Percentiles rank a stretch among this genome's conserved stretches.
These are phyloP conservation scores for Apiospora pterosperma DNA, from an alignment of 2,329 filamentous ascomycete species.

Conservation along the genomic window DNA sequence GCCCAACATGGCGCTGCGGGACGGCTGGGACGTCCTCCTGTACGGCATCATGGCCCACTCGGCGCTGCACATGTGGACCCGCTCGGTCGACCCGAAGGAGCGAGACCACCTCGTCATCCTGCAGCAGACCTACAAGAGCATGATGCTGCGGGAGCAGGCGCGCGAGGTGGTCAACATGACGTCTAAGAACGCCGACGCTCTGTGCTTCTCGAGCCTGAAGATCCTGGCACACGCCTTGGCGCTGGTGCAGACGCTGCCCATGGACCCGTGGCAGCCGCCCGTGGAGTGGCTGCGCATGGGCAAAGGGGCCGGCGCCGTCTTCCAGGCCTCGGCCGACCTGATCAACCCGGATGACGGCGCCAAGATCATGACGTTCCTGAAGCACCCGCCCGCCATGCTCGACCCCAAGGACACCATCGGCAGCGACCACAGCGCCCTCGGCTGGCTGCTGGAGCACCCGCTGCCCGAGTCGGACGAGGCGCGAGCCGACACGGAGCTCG, in stretches of 20 bases:
- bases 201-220: conserved; percentile 31
- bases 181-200: conserved; percentile 27
- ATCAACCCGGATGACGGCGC: conserved; percentile 11
- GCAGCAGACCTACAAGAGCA: conserved; percentile 33
- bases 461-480: conserved; percentile 17
- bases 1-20: conserved; percentile 27
- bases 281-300: conserved; percentile 34
- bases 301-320: conserved; percentile 30
- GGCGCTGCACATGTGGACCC: conserved; percentile 33
- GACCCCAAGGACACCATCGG: conserved; percentile 28
- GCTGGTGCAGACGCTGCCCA: conserved; percentile 33
- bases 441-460: conserved; percentile 32
- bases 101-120: conserved; percentile 26
- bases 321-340: conserved; percentile 23
- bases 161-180: conserved; percentile 29
- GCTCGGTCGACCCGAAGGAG: conserved; percentile 18
- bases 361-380: conserved; percentile 24
- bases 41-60: conserved; percentile 33
- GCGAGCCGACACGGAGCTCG: conserved; percentile 23
- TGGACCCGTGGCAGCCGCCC: conserved; percentile 34
- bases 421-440: conserved; percentile 24
- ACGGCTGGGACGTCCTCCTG: conserved; percentile 29
- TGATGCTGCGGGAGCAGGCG: conserved; percentile 33
- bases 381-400: conserved; percentile 23
- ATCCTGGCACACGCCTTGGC: conserved; percentile 35